Evolutionary conservation across 495 filamentous ascomycete species (phyloP).

Genomic region (Apodospora peruviana): DNA sequence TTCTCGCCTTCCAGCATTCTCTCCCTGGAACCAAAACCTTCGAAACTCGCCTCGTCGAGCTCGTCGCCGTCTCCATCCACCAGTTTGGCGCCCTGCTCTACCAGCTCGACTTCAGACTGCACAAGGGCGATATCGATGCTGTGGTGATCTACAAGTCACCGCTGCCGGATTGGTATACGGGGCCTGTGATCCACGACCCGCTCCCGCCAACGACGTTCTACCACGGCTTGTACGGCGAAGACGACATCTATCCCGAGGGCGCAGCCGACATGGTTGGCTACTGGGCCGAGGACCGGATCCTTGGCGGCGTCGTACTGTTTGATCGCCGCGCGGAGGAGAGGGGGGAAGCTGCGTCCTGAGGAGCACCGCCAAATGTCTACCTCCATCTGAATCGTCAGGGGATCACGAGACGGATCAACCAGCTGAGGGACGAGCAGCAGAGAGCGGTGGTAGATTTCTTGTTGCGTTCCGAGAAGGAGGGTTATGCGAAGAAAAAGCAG

Average conservation of each 20-base stretch:
- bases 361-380: constrained; percentile 14
- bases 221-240: constrained; percentile 17
- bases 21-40: constrained; percentile 13
- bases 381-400: constrained; percentile 12
- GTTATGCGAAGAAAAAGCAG: no score
- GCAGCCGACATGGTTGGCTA: constrained; percentile 29
- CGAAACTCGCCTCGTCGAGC: constrained; percentile 21
- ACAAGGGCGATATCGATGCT: constrained; percentile 9
- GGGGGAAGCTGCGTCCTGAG: no score
- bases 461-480: no score
- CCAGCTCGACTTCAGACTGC: constrained; percentile 9
- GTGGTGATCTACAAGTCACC: constrained; percentile 8
- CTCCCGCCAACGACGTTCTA: constrained; percentile 18
- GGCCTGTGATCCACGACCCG: background rate
- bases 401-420: constrained; percentile 11
- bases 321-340: constrained; percentile 12
- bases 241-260: constrained; percentile 22
- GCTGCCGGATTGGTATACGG: constrained; percentile 2
- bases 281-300: constrained; percentile 27
- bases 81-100: constrained; percentile 23
- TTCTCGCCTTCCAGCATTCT: constrained; percentile 13
- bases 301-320: constrained; percentile 30
- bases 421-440: constrained; percentile 18
- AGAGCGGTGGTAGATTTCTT: constrained; percentile 17
- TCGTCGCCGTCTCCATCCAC: constrained; percentile 22